Evolutionary conservation across 116 monocot species (phyloP).

Genomic region (Thalassia testudinum): DNA sequence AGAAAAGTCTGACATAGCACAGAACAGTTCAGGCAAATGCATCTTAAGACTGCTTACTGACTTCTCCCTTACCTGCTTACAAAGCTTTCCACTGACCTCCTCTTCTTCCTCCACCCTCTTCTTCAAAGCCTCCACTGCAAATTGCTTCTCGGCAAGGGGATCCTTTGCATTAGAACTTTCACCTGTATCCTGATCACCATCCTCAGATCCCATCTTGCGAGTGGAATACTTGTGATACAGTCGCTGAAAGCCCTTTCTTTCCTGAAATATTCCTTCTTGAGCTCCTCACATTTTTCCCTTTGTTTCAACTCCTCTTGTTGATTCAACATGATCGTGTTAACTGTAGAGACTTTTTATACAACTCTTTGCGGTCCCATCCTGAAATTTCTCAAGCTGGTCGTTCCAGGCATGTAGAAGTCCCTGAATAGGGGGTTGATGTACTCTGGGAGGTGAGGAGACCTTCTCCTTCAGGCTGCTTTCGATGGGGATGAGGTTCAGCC

Average conservation of each 20-base stretch:
- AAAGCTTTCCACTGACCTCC: slow-evolving; percentile 26
- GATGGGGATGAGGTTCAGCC: slow-evolving; percentile 47
- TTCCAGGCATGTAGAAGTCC: slow-evolving; percentile 52
- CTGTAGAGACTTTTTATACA: slow-evolving; percentile 29
- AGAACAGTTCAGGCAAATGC: slow-evolving; percentile 77
- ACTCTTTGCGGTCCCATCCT: slow-evolving; percentile 20
- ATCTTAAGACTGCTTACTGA: slow-evolving; percentile 49
- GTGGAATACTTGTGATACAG: slow-evolving; percentile 36
- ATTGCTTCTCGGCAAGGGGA: slow-evolving; percentile 30
- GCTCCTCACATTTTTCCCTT: slow-evolving; percentile 40
- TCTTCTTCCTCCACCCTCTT: slow-evolving; percentile 46
- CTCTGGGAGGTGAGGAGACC: slow-evolving; percentile 32
- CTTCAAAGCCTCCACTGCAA: slow-evolving; percentile 45
- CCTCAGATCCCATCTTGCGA: slow-evolving; percentile 1
- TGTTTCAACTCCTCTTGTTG: slow-evolving; percentile 63
- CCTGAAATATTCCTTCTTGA: slow-evolving; percentile 20
- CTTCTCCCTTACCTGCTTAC: slow-evolving; percentile 79
- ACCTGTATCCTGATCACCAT: slow-evolving; percentile 9
- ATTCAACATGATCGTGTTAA: slow-evolving; percentile 25
- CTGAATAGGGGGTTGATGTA: slow-evolving; percentile 29
- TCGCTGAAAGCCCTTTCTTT: slow-evolving; percentile 53
- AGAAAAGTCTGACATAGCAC: slow-evolving; percentile 59
- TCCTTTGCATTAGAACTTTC: slow-evolving; percentile 31
- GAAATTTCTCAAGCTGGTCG: slow-evolving; percentile 53
- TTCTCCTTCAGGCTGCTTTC: slow-evolving; percentile 61